Conservation (phyloP, 176 grass and related monocot genomes). For the Paspalum vaginatum region DNA sequence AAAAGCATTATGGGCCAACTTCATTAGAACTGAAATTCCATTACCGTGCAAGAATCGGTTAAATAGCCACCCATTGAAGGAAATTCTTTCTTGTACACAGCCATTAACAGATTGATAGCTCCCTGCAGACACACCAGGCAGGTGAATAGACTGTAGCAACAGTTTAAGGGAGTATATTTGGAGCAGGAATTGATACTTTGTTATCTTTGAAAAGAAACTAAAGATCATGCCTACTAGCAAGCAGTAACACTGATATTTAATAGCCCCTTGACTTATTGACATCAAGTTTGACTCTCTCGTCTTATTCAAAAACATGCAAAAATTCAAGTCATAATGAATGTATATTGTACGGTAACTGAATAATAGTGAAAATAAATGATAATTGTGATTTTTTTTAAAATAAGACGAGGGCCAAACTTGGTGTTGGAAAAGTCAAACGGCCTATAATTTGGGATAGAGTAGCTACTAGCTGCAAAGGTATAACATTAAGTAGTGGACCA, state of each 20-base stretch:
- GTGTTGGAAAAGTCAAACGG: too few species aligned
- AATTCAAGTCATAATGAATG: too few species aligned
- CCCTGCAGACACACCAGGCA: conserved; percentile 54
- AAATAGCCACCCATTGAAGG: conserved; percentile 82
- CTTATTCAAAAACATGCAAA: too few species aligned
- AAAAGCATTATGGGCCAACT: conserved; percentile 8
- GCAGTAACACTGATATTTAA: conserved; percentile 9
- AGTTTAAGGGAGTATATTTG: conserved; percentile 5
- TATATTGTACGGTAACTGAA: too few species aligned
- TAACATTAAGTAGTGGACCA: conserved; percentile 29
- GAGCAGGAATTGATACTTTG: not conserved
- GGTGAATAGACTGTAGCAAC: not conserved
- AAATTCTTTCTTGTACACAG: conserved; percentile 95
- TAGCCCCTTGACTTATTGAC: too few species aligned
- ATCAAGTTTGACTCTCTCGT: too few species aligned
- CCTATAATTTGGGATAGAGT: not conserved
- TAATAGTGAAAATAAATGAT: too few species aligned
- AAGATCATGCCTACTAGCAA: conserved; percentile 10
- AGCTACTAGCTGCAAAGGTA: conserved; percentile 13
- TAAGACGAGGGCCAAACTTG: too few species aligned
- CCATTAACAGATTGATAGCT: conserved; percentile 94
- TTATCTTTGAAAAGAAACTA: conserved; percentile 21
- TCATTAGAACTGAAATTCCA: conserved; percentile 14
- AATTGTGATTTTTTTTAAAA: too few species aligned
- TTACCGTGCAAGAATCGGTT: conserved; percentile 84